Conservation (phyloP, 1,284 basidiomycete species). For the Mycosarcoma maydis region DNA sequence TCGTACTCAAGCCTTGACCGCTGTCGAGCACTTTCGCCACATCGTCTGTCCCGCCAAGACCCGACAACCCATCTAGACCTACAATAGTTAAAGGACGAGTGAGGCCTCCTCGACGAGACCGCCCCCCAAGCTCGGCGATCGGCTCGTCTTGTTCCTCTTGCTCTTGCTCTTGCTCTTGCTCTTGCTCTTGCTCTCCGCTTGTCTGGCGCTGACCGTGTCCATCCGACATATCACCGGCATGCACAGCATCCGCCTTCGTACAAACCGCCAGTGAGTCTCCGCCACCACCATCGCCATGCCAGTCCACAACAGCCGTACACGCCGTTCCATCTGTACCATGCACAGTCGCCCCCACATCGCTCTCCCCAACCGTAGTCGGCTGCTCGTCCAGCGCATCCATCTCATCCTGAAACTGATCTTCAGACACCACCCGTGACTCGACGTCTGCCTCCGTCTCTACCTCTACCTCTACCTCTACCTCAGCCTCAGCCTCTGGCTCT, state of each 20-base stretch:
- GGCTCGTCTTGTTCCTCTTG: constrained; percentile 20
- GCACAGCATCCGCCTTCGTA: too few species aligned
- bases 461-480: not conserved
- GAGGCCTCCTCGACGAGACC: constrained; percentile 31
- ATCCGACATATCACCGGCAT: too few species aligned
- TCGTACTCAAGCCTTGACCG: constrained; percentile 1
- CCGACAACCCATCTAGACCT: constrained; percentile 32
- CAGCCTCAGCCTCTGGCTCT: constrained; percentile 35
- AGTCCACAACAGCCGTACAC: too few species aligned
- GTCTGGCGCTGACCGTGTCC: too few species aligned
- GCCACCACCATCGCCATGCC: too few species aligned
- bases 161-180: not conserved
- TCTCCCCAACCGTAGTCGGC: not conserved
- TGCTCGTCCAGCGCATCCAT: not conserved
- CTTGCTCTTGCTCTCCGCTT: not conserved
- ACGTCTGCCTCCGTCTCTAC: too few species aligned
- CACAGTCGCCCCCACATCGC: not conserved
- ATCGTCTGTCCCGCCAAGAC: constrained; percentile 17
- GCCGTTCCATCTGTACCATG: not conserved
- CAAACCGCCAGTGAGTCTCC: too few species aligned
- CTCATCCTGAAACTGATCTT: constrained; percentile 3
- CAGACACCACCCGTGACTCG: too few species aligned
- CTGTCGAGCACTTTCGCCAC: constrained; percentile 26
- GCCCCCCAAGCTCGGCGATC: constrained; percentile 23
- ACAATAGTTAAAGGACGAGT: constrained; percentile 35